These are phyloP conservation scores for Meyerozyma guilliermondii DNA, from an alignment of 1,139 yeast species.

Conservation along the genomic window DNA sequence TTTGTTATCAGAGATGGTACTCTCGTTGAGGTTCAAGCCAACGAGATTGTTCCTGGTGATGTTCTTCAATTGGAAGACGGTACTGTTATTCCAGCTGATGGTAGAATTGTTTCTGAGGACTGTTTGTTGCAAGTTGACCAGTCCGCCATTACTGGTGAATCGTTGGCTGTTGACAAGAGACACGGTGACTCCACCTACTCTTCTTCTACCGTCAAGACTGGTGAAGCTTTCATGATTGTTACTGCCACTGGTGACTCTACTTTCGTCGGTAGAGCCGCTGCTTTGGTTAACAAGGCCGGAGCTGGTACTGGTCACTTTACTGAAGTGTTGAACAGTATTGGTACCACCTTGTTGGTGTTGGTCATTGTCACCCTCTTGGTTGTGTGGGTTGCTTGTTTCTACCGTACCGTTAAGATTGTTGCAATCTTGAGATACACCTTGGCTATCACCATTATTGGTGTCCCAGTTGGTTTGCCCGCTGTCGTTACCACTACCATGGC, in stretches of 20 bases:
- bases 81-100: constrained; percentile 93
- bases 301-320: constrained; percentile 96
- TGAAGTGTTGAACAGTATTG: constrained; percentile 96
- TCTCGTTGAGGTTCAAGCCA: constrained; percentile 67
- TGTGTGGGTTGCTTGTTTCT: constrained; percentile 94
- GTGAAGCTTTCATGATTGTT: constrained; percentile 94
- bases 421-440: constrained; percentile 89
- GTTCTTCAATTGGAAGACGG: constrained; percentile 91
- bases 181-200: constrained; percentile 87
- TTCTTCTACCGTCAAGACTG: constrained; percentile 94
- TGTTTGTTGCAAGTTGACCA: constrained; percentile 92
- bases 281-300: constrained; percentile 92
- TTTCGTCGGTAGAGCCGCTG: constrained; percentile 95
- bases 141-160: constrained; percentile 98
- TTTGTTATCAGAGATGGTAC: constrained; percentile 81
- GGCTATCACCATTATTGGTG: constrained; percentile 98
- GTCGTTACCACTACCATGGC: constrained; percentile 99
- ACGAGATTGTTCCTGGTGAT: constrained; percentile 91
- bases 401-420: constrained; percentile 87
- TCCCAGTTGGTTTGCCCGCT: constrained; percentile 99
- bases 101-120: constrained; percentile 86
- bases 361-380: constrained; percentile 83
- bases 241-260: constrained; percentile 93
- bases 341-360: constrained; percentile 84
- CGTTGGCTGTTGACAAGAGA: constrained; percentile 91